phyloP scores from a whole-genome alignment of 805 yeast genomes.

The Starmerella khaoyaiensis region DNA sequence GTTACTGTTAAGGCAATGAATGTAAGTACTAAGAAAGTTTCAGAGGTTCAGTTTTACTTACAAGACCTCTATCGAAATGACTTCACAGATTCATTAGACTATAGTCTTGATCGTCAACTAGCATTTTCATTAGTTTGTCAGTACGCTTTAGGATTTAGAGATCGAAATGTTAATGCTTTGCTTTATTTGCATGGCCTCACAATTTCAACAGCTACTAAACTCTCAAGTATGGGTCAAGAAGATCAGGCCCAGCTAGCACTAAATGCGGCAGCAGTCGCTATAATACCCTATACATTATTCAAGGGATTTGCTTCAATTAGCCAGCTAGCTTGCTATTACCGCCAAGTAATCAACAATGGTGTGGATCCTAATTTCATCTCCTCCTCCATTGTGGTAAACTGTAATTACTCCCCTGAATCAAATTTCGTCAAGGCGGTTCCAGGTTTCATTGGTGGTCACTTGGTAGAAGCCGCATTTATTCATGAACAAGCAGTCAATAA shows the following conservation, averaged over 20 bases:
- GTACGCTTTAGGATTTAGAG: conserved; percentile 16
- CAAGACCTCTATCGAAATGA: conserved; percentile 4
- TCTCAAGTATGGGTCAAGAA: not conserved
- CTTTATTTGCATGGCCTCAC: conserved; percentile 17
- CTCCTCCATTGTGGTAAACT: not conserved
- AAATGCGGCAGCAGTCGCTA: conserved; percentile 7
- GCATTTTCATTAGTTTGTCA: conserved; percentile 17
- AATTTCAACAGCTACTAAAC: conserved; percentile 4
- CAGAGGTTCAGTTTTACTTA: conserved; percentile 11
- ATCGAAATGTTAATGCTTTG: conserved; percentile 15
- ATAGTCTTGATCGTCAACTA: conserved; percentile 12
- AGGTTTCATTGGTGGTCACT: conserved; percentile 4
- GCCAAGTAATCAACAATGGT: not conserved
- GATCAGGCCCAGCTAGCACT: conserved; percentile 5
- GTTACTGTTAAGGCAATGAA: conserved; percentile 18
- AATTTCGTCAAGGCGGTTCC: not conserved
- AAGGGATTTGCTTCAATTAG: conserved; percentile 6
- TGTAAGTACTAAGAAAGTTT: conserved; percentile 8
- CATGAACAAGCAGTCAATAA: conserved; percentile 3
- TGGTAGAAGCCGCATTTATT: conserved; percentile 8
- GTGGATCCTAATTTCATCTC: not conserved
- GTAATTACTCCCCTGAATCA: not conserved
- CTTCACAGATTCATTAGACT: not conserved
- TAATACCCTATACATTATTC: conserved; percentile 14
- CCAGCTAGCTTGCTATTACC: conserved; percentile 7